Evolutionary conservation across 805 yeast species (phyloP), one percentile per base, ranked within the genome.

Genomic region (Hanseniaspora mollemarum): DNA sequence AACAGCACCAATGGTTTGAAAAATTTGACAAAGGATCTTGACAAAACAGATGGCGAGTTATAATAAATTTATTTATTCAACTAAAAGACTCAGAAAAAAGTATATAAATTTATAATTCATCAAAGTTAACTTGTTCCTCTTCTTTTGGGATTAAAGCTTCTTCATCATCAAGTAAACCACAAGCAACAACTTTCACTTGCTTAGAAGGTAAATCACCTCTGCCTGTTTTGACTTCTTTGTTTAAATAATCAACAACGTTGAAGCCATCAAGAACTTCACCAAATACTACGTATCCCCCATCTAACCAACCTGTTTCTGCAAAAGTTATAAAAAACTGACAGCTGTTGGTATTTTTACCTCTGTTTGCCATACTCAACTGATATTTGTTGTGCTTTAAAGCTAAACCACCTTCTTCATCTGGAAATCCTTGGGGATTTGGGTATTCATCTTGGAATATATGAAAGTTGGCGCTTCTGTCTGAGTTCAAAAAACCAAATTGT

Each of bases 261-360:
- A 79, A 73, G 44, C 97, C 97, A 52, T 82, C 87, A 16, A 87
- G 53, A 51, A 92, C 96, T 70, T 87, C 86, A 57, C 98, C 98
- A 62, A 92, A 92, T 38, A 92, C 98, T 63, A 92, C 98, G 68
- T 92, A 98, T 59, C 72, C 79, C 57, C 94, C 92, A 63, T 92
- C 87, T 63, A 92, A 77, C 97, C 98, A 92, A 45, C 81, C 71
- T 32, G 77, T 75, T 21, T 83, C 95, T 25, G 96, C 88, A 46
- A 67, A 64, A 62, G 95, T 87, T 70, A 92, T 83, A 75, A 88
- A 88, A 66, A 88, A 88, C 69, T 87, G 96, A 33, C 95, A 87
- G 19, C 96, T 96, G 65, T 87, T 87, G 67, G 88, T 81, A 68
- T 81, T 72, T 55, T 64, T 76, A 57, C 90, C 90, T 29, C 87